Base-by-base conservation (phyloP, 768 basidiomycete genomes). In the Pisolithus tinctorius region DNA sequence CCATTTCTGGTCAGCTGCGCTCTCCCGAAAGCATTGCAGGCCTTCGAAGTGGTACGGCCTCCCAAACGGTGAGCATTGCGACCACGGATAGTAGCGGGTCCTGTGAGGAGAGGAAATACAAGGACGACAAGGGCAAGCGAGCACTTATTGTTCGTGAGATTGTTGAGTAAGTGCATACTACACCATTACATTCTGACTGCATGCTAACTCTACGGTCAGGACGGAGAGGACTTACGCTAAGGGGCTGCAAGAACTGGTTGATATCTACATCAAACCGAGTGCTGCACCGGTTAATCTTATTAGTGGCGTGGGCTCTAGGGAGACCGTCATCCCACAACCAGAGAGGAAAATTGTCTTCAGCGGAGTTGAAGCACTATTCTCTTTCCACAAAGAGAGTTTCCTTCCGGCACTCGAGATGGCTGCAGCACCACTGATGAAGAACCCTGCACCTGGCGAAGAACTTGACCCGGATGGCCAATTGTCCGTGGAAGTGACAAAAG, bases 181-280 rank as follows among this genome's bases (percentile, higher is more conserved):
- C 23, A 36, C 20, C 6, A 14, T 30, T 43, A 47, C n/a, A 36
- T 25, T 10, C 27, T n/a, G 26, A 25, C n/a, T 29, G 13, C 23
- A 43, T 16, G 26, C 56, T 65, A 31, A 65, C 42, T 8, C 20
- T 6, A 51, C n/a, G 30, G 57, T 34, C 61, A 92, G 91, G 60
- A 98, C 95, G 41, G 96, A 99, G 69, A 78, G 88, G 54, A 93
- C 93, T 1, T 99, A 99, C 68, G 90, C 95, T 54, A 86, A 86
- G 56, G 88, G 92, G n/a, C 71, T 99, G 30, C 85, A 90, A 62
- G 95, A 96, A 66, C 81, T 99, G 8, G 84, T 94, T 46, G 88
- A 92, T 52, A 95, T 99, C 47, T 99, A 98, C 63, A 88, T 98
- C 70, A 86, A 83, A 63, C 93, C 93, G 41, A 85, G 87, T 5